phyloP scores from a whole-genome alignment of 1,284 basidiomycete genomes.

The Tilletia setariae region DNA sequence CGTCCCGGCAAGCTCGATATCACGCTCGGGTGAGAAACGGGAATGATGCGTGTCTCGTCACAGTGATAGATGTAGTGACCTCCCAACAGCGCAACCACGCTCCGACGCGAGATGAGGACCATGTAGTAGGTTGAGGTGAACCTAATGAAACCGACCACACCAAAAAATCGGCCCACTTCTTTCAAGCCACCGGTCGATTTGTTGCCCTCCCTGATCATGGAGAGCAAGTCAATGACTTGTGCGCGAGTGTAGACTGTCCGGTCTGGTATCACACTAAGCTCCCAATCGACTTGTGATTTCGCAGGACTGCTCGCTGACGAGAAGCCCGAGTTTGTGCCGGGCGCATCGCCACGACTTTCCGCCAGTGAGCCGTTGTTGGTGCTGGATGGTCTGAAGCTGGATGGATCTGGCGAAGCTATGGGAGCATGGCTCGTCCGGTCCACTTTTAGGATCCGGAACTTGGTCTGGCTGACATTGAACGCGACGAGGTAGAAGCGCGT shows the following conservation, averaged over 20 bases:
- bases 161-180: constrained; percentile 61
- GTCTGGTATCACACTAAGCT: constrained; percentile 47
- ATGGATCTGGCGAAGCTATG: constrained; percentile 7
- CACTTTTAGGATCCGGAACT: constrained; percentile 48
- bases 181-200: constrained; percentile 80
- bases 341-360: background rate
- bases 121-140: constrained; percentile 54
- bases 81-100: constrained; percentile 86
- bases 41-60: constrained; percentile 81
- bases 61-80: constrained; percentile 98
- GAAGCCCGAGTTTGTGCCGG: background rate
- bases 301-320: background rate
- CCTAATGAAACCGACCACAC: constrained; percentile 62
- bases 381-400: background rate
- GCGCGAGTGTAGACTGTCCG: constrained; percentile 70
- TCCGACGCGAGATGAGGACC: constrained; percentile 75
- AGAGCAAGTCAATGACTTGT: constrained; percentile 83
- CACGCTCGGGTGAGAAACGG: constrained; percentile 55
- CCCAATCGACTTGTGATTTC: constrained; percentile 25
- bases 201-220: constrained; percentile 93
- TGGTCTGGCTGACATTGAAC: constrained; percentile 47
- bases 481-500: constrained; percentile 51
- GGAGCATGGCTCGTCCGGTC: constrained; percentile 43
- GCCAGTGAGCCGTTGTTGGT: background rate
- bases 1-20: constrained; percentile 38